These are phyloP conservation scores for Penicillium atrosanguineum DNA, from an alignment of 495 filamentous ascomycete genomes.

Conservation along the genomic window DNA sequence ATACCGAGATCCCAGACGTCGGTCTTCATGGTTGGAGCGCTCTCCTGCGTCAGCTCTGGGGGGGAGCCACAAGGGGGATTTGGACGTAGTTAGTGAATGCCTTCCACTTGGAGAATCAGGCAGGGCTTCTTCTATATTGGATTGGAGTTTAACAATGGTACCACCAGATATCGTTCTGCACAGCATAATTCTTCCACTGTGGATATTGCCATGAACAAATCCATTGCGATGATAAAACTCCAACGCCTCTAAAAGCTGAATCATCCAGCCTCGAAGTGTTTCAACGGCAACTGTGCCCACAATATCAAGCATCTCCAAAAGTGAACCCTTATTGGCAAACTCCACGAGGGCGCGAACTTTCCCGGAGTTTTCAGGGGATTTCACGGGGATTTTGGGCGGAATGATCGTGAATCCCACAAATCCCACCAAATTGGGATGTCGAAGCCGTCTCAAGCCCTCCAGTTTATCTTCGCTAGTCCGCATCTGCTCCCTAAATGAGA, in stretches of 20 bases:
- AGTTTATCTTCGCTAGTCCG: constrained; percentile 69
- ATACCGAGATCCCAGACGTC: constrained; percentile 95
- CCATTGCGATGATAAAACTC: constrained; percentile 83
- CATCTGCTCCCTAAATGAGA: constrained; percentile 54
- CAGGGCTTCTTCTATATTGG: constrained; percentile 41
- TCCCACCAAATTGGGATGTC: constrained; percentile 73
- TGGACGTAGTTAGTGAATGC: constrained; percentile 55
- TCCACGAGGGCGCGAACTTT: constrained; percentile 79
- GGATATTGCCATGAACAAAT: constrained; percentile 75
- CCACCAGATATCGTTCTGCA: constrained; percentile 36
- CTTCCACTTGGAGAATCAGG: constrained; percentile 27
- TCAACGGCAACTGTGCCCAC: constrained; percentile 68
- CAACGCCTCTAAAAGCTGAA: constrained; percentile 85
- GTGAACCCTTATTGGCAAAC: constrained; percentile 74
- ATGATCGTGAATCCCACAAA: constrained; percentile 80
- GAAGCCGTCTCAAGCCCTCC: constrained; percentile 67
- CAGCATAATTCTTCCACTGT: constrained; percentile 73
- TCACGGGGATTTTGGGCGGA: constrained; percentile 27
- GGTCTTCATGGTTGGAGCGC: constrained; percentile 69
- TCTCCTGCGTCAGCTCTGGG: constrained; percentile 67
- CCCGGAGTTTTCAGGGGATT: constrained; percentile 52
- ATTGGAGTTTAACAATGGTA: constrained; percentile 45
- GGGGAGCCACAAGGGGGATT: constrained; percentile 79
- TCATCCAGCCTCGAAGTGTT: constrained; percentile 79
- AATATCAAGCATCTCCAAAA: constrained; percentile 77